Evolutionary conservation across 441 rosid species (phyloP), one percentile per base, ranked within the genome.

Genomic region (Erysimum cheiri): DNA sequence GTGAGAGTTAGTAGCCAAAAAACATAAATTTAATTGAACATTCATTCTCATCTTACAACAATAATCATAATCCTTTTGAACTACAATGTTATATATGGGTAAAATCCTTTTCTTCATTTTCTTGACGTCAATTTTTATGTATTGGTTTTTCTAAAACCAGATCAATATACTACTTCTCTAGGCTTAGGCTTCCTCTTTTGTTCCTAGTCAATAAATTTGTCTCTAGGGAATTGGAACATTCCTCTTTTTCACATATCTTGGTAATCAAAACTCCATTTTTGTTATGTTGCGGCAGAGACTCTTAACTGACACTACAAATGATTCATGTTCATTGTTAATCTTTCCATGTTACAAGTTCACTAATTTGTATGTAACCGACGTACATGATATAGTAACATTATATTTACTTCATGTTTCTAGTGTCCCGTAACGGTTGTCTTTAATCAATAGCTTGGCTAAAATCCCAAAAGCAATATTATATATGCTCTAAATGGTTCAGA

Each of bases 161-260:
- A 26, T 26, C 28, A 26, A 26, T 26, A 26, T 3, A 26, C 3
- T 26, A 26, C 28, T 26, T 26, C 28, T 26, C 28, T 26, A 26
- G 28, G 28, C 10, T 22, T 58, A 57, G 58, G 39, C 33, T 41
- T 17, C 15, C 4, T 39, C 6, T 52, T 67, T 67, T 67, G 73
- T 52, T 52, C 69, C 63, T 60, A 74, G 69, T 60, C 63, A 60
- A 74, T 74, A 69, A 74, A 68, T 69, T 0, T 24, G 47, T 74
- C 58, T 58, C 56, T 74, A 55, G 70, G 74, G 70, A 74, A 69
- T 55, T 61, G 78, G 59, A 74, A 68, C 70, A 69, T 69, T 74
- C 78, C 78, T 74, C 78, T 61, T 69, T 68, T 68, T 74, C 78
- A 69, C 60, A 62, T 61, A 39, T 74, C 47, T 74, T 62, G 74